phyloP scores from a whole-genome alignment of 768 basidiomycete species.

The Xerocomellus amylosporus region DNA sequence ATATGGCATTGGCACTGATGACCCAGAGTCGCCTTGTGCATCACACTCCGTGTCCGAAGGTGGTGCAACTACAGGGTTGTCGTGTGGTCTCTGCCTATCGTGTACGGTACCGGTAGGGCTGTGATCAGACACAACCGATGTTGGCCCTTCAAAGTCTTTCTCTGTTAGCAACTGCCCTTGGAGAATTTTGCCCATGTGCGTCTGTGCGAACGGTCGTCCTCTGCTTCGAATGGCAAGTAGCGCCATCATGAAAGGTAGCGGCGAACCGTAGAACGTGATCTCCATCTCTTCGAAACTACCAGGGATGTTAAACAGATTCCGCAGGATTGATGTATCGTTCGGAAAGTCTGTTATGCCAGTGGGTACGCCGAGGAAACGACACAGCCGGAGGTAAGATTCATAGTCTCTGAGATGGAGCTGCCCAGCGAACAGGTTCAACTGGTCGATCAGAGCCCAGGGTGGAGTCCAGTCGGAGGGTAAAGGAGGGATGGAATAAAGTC shows the following conservation, averaged over 20 bases:
- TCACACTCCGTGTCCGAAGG: background rate
- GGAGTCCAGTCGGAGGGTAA: background rate
- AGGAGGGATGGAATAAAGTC: conserved; percentile 6
- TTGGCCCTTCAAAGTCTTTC: background rate
- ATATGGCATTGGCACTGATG: background rate
- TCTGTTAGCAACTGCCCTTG: background rate
- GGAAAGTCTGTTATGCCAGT: background rate
- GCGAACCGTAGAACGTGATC: conserved; percentile 30
- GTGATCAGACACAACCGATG: too few relatives aligned
- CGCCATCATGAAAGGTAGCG: conserved; percentile 26
- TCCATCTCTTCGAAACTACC: conserved; percentile 1
- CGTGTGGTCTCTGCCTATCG: background rate
- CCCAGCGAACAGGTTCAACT: too few relatives aligned
- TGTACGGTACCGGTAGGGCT: too few relatives aligned
- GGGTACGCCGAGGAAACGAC: conserved; percentile 11
- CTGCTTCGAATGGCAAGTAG: conserved; percentile 21
- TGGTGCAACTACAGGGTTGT: background rate
- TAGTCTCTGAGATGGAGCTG: too few relatives aligned
- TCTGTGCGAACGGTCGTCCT: background rate
- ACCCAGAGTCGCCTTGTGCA: background rate
- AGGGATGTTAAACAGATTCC: conserved; percentile 3
- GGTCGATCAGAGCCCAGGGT: background rate
- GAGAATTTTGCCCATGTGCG: background rate
- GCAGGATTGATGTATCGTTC: background rate
- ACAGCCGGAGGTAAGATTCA: too few relatives aligned